Evolutionary conservation across 176 grass and related monocot species (phyloP), one percentile per base, ranked within the genome.

Genomic region (Carex parvula): DNA sequence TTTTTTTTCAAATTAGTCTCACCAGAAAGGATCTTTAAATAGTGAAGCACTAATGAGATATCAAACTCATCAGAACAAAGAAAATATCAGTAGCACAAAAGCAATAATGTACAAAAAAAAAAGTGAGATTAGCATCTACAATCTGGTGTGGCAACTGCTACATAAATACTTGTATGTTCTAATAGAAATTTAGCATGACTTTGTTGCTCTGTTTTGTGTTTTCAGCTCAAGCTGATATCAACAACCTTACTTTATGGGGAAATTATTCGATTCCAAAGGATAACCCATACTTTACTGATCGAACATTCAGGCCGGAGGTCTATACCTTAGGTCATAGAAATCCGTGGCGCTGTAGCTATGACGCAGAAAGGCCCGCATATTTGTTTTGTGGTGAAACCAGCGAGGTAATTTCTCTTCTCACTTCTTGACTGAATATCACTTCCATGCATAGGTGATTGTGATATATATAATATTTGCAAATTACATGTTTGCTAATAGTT

Each of bases 271-370:
- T 93, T 44, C 92, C 92, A 26, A 91, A 94, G 84, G 95, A 98
- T 73, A 94, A 98, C 73, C 91, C 92, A 0, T 93, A 57, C 55
- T 61, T 80, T 35, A 20, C 69, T 6, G 95, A 94, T 6, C 71
- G 84, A 0, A 46, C 15, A 39, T 91, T 98, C 29, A 89, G 88
- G 26, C 87, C 90, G 5, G 95, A 98, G 73, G 89, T 98, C 21
- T 98, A 81, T 84, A 85, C 95, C 35, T 84, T 90, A 9, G 95
- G 95, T 80, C 86, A 90, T 79, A 89, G 85, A 81, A 94, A 98
- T 86, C 89, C 95, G 0, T 98, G 92, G 92, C 81, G 95, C 0
- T 98, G 95, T 81, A 98, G 90, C 83, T 94, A 90, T 86, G 95
- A 98, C 79, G 80, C 67, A 64, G 57, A 75, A 74, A 94, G 90